These are phyloP conservation scores for Xylariaceae sp. DNA, from an alignment of 2,329 filamentous ascomycete genomes.

Conservation along the genomic window DNA sequence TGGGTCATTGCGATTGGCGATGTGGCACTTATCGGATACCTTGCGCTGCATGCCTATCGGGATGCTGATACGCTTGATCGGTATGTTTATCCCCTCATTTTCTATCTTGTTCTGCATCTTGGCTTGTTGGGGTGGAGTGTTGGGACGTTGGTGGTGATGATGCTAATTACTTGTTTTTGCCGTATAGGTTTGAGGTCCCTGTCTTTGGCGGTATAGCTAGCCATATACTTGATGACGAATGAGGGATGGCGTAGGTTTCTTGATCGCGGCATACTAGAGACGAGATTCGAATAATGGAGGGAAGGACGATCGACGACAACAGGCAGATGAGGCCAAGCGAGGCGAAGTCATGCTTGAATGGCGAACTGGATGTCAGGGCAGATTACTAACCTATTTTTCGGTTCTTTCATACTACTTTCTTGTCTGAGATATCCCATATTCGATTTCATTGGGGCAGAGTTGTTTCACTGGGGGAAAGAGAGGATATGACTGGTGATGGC, in stretches of 20 bases:
- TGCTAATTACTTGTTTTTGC: slow-evolving; percentile 8
- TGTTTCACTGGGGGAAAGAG: too few species aligned
- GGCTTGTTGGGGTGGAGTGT: not conserved
- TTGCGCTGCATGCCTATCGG: slow-evolving; percentile 75
- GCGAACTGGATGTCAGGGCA: too few species aligned
- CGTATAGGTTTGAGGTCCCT: slow-evolving; percentile 73
- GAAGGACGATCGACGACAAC: too few species aligned
- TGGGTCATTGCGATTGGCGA: slow-evolving; percentile 80
- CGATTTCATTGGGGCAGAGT: too few species aligned
- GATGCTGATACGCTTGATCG: slow-evolving; percentile 69
- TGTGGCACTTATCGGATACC: slow-evolving; percentile 67
- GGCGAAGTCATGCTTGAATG: too few species aligned
- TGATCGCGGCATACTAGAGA: too few species aligned
- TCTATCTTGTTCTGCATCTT: not conserved
- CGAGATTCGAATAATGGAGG: too few species aligned
- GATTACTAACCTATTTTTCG: too few species aligned
- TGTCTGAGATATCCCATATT: too few species aligned
- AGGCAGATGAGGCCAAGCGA: too few species aligned
- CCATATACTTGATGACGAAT: slow-evolving; percentile 79
- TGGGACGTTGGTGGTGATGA: not conserved
- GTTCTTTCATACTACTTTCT: too few species aligned
- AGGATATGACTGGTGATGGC: too few species aligned
- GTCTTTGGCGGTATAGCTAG: slow-evolving; percentile 82
- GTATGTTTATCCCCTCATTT: slow-evolving; percentile 34
- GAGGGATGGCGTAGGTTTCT: slow-evolving; percentile 1